phyloP scores from a whole-genome alignment of 2,329 filamentous ascomycete species.

The Beauveria varroae region DNA sequence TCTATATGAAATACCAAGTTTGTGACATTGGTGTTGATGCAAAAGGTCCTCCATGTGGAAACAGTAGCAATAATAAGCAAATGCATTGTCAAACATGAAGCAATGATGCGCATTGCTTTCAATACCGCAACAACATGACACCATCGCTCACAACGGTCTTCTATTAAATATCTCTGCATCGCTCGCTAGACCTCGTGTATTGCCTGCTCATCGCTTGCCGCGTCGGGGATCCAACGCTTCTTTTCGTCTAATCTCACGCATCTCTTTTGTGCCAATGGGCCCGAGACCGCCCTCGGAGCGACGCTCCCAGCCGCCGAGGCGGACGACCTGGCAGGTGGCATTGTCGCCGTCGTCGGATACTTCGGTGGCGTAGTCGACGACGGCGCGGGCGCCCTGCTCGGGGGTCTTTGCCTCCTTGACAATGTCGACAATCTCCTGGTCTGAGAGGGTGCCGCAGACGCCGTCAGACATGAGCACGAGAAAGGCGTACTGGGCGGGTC shows the following conservation, averaged over 20 bases:
- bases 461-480: constrained; percentile 84
- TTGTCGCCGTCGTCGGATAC: constrained; percentile 63
- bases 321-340: constrained; percentile 59
- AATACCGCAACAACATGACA: background rate
- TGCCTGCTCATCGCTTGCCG: background rate
- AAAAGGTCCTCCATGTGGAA: background rate
- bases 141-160: background rate
- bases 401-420: constrained; percentile 90
- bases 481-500: constrained; percentile 81
- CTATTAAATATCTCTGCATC: background rate
- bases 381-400: constrained; percentile 69
- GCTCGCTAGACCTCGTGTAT: background rate
- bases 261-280: constrained; percentile 85
- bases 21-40: background rate
- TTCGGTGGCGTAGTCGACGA: constrained; percentile 85
- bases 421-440: constrained; percentile 95
- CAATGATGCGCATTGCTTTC: background rate
- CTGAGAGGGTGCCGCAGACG: constrained; percentile 73
- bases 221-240: constrained; percentile 74
- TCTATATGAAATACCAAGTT: background rate
- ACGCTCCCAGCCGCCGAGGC: constrained; percentile 62
- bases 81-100: background rate
- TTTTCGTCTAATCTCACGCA: constrained; percentile 71
- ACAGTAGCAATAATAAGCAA: background rate
- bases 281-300: constrained; percentile 79